phyloP scores from a whole-genome alignment of 805 yeast species.

The Starmera pachycereana region DNA sequence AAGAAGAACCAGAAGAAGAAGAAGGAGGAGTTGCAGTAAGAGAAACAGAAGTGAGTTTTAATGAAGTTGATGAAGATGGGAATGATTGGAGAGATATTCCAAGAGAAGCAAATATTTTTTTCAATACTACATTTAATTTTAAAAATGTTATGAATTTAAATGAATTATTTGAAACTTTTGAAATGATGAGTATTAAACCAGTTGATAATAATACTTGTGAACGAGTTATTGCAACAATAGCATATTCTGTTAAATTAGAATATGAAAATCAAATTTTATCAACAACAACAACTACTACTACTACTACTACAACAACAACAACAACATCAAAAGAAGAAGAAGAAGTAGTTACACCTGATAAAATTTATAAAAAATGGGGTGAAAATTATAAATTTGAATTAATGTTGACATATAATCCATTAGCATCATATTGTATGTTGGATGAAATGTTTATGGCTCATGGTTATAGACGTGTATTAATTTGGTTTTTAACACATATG shows the following conservation, averaged over 20 bases:
- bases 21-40: constrained; percentile 24
- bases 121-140: constrained; percentile 12
- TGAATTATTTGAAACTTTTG: constrained; percentile 15
- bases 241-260: constrained; percentile 40
- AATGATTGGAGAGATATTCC: constrained; percentile 69
- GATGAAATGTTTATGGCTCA: constrained; percentile 65
- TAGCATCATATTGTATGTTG: constrained; percentile 42
- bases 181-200: constrained; percentile 18
- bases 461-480: constrained; percentile 51
- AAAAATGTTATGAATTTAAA: constrained; percentile 12
- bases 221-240: constrained; percentile 36
- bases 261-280: constrained; percentile 21
- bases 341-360: constrained; percentile 34
- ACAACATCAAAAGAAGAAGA: constrained; percentile 7
- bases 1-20: constrained; percentile 18
- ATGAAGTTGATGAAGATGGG: constrained; percentile 49
- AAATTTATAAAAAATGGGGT: constrained; percentile 37
- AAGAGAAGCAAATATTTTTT: constrained; percentile 41
- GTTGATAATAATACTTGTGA: constrained; percentile 24
- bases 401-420: constrained; percentile 39
- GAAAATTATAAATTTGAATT: constrained; percentile 38
- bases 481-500: constrained; percentile 60
- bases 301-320: background rate
- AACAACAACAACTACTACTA: background rate
- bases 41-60: constrained; percentile 15